A percentile compares a stretch with the other conserved stretches of the same genome.
phyloP scores from a whole-genome alignment of 2,329 filamentous ascomycete genomes.

The Sphaceloma murrayae region DNA sequence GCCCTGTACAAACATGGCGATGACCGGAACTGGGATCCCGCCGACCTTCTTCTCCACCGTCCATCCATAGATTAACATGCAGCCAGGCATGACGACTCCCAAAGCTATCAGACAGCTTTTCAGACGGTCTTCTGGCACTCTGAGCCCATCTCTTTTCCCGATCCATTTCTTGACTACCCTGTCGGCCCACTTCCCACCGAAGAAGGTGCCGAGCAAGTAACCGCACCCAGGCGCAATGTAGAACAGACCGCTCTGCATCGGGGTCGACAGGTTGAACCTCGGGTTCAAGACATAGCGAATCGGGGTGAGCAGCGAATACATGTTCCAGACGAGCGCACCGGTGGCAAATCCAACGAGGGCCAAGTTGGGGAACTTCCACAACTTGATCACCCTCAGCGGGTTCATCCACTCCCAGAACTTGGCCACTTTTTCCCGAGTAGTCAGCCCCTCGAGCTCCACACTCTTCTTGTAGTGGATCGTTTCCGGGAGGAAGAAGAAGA shows the following conservation, averaged over 20 bases:
- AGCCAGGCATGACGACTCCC: conserved; percentile 47
- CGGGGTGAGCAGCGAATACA: conserved; percentile 57
- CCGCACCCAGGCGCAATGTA: conserved; percentile 65
- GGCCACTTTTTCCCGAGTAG: conserved; percentile 38
- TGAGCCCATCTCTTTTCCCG: conserved; percentile 44
- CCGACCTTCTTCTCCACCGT: conserved; percentile 46
- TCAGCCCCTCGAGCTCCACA: conserved; percentile 50
- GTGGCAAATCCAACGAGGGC: conserved; percentile 52
- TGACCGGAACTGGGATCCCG: conserved; percentile 53
- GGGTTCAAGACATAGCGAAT: conserved; percentile 68
- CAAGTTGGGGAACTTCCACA: conserved; percentile 62
- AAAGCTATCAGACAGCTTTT: conserved; percentile 49
- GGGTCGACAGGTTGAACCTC: conserved; percentile 57
- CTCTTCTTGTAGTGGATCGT: conserved; percentile 59
- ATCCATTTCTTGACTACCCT: conserved; percentile 57
- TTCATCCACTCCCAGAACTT: conserved; percentile 56
- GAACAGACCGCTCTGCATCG: conserved; percentile 60
- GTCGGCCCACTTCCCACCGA: conserved; percentile 65
- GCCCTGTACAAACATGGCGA: conserved; percentile 66
- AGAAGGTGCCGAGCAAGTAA: conserved; percentile 58
- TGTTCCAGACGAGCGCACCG: conserved; percentile 62
- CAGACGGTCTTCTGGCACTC: conserved; percentile 60
- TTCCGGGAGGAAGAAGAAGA: conserved; percentile 60
- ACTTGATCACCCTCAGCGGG: conserved; percentile 52
- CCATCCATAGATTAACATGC: conserved; percentile 63